A percentile compares a stretch with the other conserved stretches of the same genome.
phyloP scores from a whole-genome alignment of 768 basidiomycete species.

The Kwoniella europaea region DNA sequence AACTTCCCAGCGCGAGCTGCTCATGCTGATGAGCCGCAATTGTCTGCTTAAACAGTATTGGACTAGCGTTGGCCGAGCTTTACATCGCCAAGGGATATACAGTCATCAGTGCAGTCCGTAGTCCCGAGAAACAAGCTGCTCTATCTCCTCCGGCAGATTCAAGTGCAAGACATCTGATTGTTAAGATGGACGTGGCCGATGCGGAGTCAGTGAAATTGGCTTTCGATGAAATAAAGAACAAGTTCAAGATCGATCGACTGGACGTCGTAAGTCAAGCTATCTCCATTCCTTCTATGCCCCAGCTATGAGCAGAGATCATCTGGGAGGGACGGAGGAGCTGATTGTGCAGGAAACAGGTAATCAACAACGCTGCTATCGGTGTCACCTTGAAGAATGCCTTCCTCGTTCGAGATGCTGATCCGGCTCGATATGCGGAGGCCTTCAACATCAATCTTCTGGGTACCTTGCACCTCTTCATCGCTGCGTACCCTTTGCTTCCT shows the following conservation, averaged over 20 bases:
- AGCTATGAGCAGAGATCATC: too few species aligned
- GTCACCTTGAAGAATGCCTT: conserved; percentile 2
- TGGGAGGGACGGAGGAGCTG: background rate
- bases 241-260: background rate
- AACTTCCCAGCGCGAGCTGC: too few species aligned
- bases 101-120: background rate
- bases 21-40: background rate
- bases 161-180: background rate
- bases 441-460: background rate
- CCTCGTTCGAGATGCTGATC: conserved; percentile 2
- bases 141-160: background rate
- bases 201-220: background rate
- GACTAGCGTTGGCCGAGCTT: background rate
- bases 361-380: conserved; percentile 3
- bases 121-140: background rate
- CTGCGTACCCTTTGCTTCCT: background rate
- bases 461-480: background rate
- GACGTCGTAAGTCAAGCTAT: background rate
- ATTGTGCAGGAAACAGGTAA: background rate
- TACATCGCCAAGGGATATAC: background rate
- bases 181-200: background rate
- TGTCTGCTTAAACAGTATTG: background rate
- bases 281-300: background rate
- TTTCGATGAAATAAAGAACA: background rate
- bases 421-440: background rate